A percentile compares a stretch with the other conserved stretches of the same genome.
Evolutionary conservation across 1,284 basidiomycete species (phyloP).

Genomic region (Sporisorium graminicola): DNA sequence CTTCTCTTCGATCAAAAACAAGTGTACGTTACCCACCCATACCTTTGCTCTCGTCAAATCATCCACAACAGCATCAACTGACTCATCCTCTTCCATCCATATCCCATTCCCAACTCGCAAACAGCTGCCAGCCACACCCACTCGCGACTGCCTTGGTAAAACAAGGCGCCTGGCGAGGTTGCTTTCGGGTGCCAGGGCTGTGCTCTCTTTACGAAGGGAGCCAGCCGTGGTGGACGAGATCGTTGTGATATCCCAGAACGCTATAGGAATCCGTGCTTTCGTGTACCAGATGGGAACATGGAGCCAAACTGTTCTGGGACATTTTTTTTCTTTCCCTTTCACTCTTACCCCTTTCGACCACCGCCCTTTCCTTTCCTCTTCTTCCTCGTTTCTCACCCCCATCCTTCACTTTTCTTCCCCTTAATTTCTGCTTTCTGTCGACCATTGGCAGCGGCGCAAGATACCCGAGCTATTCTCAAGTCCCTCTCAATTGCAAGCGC

Average conservation of each 20-base stretch:
- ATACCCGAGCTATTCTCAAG: not conserved
- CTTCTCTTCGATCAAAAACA: slow-evolving; percentile 63
- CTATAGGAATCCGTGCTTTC: slow-evolving; percentile 54
- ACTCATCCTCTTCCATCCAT: not conserved
- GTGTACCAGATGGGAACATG: slow-evolving; percentile 35
- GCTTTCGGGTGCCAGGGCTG: slow-evolving; percentile 54
- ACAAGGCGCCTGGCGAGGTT: slow-evolving; percentile 44
- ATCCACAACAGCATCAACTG: not conserved
- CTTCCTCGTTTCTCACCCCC: too few relatives aligned
- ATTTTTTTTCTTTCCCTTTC: slow-evolving; percentile 22
- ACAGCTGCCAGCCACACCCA: slow-evolving; percentile 65
- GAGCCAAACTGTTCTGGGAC: slow-evolving; percentile 59
- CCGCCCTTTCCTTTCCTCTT: not conserved
- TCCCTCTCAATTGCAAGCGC: not conserved
- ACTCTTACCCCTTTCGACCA: not conserved
- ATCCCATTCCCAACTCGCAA: not conserved
- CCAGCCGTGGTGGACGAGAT: slow-evolving; percentile 57
- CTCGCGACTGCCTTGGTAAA: slow-evolving; percentile 52
- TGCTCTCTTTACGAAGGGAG: slow-evolving; percentile 1
- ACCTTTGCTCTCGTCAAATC: not conserved
- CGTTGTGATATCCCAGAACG: slow-evolving; percentile 55
- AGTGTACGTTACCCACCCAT: slow-evolving; percentile 55
- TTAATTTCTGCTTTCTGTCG: not conserved
- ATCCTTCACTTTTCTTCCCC: not conserved
- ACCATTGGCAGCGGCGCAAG: not conserved